A percentile compares a stretch with the other conserved stretches of the same genome.
Conservation (phyloP, 164 flowering plant species). For the Piper longum region DNA sequence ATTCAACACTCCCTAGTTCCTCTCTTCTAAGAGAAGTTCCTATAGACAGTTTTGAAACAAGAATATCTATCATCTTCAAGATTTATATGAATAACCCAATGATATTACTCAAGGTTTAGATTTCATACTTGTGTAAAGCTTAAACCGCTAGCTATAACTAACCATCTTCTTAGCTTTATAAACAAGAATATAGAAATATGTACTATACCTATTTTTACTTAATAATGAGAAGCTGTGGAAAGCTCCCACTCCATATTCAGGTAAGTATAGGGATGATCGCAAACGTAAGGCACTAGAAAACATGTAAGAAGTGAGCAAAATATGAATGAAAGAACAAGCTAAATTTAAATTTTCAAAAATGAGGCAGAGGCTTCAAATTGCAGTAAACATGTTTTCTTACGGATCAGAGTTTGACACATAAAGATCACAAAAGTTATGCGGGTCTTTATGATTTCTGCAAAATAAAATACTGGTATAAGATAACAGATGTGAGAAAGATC, state of each 20-base stretch:
- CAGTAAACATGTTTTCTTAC: slow-evolving; percentile 28
- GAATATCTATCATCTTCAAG: background rate
- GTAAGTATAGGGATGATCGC: slow-evolving; percentile 72
- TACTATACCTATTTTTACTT: slow-evolving; percentile 42
- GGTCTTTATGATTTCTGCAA: slow-evolving; percentile 72
- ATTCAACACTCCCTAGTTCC: too few species aligned
- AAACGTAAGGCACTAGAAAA: slow-evolving; percentile 49
- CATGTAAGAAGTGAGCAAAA: slow-evolving; percentile 2
- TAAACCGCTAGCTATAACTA: background rate
- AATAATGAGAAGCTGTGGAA: slow-evolving; percentile 67
- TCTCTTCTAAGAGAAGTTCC: background rate
- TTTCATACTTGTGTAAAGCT: background rate
- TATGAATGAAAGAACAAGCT: background rate
- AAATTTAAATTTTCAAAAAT: background rate
- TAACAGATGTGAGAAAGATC: background rate
- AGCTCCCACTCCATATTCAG: slow-evolving; percentile 77
- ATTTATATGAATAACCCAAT: background rate
- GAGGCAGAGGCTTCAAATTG: background rate
- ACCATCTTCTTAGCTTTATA: background rate
- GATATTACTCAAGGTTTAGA: too few species aligned
- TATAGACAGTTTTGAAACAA: background rate
- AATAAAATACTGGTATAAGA: background rate
- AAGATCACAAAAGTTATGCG: slow-evolving; percentile 82
- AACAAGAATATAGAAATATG: background rate
- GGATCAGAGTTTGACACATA: slow-evolving; percentile 72